These are phyloP conservation scores for Leucocoprinus birnbaumii DNA, from an alignment of 768 basidiomycete genomes.

Conservation along the genomic window DNA sequence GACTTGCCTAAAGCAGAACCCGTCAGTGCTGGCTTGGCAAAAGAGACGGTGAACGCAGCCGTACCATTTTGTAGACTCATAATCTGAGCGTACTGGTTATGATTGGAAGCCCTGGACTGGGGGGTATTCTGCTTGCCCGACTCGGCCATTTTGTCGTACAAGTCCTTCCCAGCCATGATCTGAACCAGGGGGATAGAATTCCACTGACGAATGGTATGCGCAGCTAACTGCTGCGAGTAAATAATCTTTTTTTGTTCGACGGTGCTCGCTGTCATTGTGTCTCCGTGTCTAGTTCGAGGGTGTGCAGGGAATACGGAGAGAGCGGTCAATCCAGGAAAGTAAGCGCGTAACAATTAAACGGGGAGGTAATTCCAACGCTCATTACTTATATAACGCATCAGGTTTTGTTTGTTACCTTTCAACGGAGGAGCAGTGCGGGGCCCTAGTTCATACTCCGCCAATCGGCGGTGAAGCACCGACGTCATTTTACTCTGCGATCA, in stretches of 20 bases:
- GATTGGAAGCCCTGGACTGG: background rate
- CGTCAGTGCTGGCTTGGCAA: too few relatives aligned
- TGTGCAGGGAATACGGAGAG: too few relatives aligned
- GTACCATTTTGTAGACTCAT: background rate
- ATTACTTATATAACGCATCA: too few relatives aligned
- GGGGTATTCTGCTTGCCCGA: background rate
- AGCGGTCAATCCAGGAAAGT: too few relatives aligned
- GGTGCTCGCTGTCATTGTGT: constrained; percentile 22
- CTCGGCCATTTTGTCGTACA: background rate
- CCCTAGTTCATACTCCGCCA: constrained; percentile 6
- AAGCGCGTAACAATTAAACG: too few relatives aligned
- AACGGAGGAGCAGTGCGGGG: constrained; percentile 10
- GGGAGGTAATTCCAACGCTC: too few relatives aligned
- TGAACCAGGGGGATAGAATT: constrained; percentile 16
- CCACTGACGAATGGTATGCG: constrained; percentile 40
- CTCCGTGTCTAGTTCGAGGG: background rate
- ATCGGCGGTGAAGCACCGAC: constrained; percentile 3
- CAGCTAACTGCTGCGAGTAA: constrained; percentile 39
- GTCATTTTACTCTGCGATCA: constrained; percentile 1
- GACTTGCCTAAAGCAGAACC: too few relatives aligned
- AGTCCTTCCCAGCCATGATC: background rate
- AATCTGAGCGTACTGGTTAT: background rate
- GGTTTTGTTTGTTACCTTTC: too few relatives aligned
- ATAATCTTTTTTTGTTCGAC: constrained; percentile 33
- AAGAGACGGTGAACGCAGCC: background rate